Conservation (phyloP, 2,329 filamentous ascomycete genomes). For the Seiridium cupressi region DNA sequence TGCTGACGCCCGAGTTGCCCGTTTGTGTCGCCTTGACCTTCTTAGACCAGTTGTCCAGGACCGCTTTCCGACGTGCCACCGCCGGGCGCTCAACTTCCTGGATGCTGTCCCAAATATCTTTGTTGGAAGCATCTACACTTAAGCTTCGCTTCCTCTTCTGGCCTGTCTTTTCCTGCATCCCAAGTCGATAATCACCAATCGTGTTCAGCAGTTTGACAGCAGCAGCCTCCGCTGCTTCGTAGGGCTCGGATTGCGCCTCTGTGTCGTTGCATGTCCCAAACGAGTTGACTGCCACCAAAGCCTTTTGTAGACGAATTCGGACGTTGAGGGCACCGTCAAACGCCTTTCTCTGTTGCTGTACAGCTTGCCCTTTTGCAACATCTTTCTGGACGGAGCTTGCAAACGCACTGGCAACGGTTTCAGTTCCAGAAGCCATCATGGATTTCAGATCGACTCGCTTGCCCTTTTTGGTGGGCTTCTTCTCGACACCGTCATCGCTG, state of each 20-base stretch:
- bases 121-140: constrained; percentile 54
- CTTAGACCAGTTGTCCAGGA: constrained; percentile 86
- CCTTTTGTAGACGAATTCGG: constrained; percentile 91
- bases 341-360: constrained; percentile 79
- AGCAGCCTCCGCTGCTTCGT: constrained; percentile 77
- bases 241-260: constrained; percentile 50
- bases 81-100: constrained; percentile 60
- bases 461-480: constrained; percentile 17
- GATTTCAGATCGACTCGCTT: constrained; percentile 35
- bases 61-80: constrained; percentile 61
- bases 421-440: constrained; percentile 36
- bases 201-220: constrained; percentile 84
- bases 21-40: constrained; percentile 68
- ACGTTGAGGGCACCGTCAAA: constrained; percentile 90
- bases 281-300: constrained; percentile 78
- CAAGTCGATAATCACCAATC: constrained; percentile 67
- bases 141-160: constrained; percentile 44
- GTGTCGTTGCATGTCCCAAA: constrained; percentile 49
- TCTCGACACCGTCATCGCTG: constrained; percentile 20
- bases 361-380: constrained; percentile 79
- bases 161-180: constrained; percentile 49
- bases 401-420: constrained; percentile 60
- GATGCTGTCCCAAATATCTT: constrained; percentile 73
- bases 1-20: constrained; percentile 44
- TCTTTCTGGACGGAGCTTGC: constrained; percentile 70